Evolutionary conservation across 1,139 yeast species (phyloP).

Genomic region (Meyerozyma carpophila): DNA sequence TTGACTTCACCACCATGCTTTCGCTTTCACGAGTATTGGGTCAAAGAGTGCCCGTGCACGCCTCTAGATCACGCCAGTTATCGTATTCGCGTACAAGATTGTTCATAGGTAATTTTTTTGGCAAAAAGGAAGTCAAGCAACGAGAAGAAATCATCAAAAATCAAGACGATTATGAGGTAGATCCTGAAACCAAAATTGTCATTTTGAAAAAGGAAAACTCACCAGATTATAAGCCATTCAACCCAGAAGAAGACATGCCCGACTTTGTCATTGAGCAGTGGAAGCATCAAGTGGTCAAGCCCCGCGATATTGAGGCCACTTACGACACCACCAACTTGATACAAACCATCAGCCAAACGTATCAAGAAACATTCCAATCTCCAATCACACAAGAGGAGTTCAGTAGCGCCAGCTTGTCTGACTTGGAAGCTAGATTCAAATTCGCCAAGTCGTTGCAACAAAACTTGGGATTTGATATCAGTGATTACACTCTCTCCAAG

Average conservation of each 20-base stretch:
- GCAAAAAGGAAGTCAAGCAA: slow-evolving; percentile 17
- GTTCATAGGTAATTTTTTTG: slow-evolving; percentile 16
- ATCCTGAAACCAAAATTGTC: slow-evolving; percentile 29
- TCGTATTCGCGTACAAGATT: slow-evolving; percentile 1
- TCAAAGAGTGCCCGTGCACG: not conserved
- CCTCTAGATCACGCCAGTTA: not conserved
- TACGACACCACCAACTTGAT: slow-evolving; percentile 22
- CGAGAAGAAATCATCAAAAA: slow-evolving; percentile 34
- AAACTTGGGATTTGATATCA: slow-evolving; percentile 57
- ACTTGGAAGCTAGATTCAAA: slow-evolving; percentile 54
- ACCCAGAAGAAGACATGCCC: slow-evolving; percentile 28
- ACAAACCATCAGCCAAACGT: slow-evolving; percentile 22
- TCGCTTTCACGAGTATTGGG: not conserved
- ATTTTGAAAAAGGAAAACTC: slow-evolving; percentile 35
- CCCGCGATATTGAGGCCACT: slow-evolving; percentile 24
- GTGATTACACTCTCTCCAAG: slow-evolving; percentile 56
- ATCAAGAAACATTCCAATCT: slow-evolving; percentile 12
- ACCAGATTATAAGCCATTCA: slow-evolving; percentile 23
- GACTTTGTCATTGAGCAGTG: slow-evolving; percentile 31
- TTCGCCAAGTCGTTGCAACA: slow-evolving; percentile 54
- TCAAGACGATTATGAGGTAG: slow-evolving; percentile 35
- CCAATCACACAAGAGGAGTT: slow-evolving; percentile 7
- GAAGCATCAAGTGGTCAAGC: slow-evolving; percentile 23
- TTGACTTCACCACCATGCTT: not conserved
- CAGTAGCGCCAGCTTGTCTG: slow-evolving; percentile 24